A percentile compares a stretch with the other conserved stretches of the same genome.
phyloP scores from a whole-genome alignment of 805 yeast species.

The Wickerhamiella azyma region DNA sequence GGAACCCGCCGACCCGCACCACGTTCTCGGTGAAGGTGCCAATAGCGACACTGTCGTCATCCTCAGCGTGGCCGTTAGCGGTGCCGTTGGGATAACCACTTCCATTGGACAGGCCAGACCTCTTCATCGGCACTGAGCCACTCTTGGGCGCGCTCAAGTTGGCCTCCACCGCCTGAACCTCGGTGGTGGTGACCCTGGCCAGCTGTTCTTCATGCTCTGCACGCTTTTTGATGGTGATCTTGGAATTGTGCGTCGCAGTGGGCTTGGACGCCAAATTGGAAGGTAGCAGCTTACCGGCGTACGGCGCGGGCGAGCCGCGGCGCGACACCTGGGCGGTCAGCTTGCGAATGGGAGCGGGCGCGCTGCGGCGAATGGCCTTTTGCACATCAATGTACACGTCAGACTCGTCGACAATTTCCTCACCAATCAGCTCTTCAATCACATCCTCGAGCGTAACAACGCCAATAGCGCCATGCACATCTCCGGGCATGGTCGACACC shows the following conservation, averaged over 20 bases:
- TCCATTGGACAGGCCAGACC: not conserved
- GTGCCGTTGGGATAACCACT: not conserved
- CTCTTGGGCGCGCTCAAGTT: conserved; percentile 7
- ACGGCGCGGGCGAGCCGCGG: conserved; percentile 5
- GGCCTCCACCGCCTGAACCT: conserved; percentile 14
- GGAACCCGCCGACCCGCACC: conserved; percentile 70
- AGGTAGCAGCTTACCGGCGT: conserved; percentile 14
- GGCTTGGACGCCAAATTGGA: conserved; percentile 57
- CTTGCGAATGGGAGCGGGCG: conserved; percentile 28
- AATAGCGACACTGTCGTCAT: conserved; percentile 17
- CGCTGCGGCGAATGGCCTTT: conserved; percentile 53
- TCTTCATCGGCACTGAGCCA: too few species aligned
- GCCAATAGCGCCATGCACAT: conserved; percentile 70
- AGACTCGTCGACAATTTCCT: conserved; percentile 91
- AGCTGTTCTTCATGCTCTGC: conserved; percentile 1
- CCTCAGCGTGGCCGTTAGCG: not conserved
- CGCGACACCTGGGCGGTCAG: conserved; percentile 5
- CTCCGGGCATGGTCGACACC: conserved; percentile 76
- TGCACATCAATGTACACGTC: conserved; percentile 89
- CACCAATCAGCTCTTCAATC: conserved; percentile 96
- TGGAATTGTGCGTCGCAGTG: conserved; percentile 42
- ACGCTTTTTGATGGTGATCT: conserved; percentile 45
- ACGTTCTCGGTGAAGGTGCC: conserved; percentile 70
- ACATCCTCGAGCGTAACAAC: conserved; percentile 91
- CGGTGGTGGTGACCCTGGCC: conserved; percentile 11